phyloP scores from a whole-genome alignment of 23 red algal species.

The Cyanidiococcus yangmingshanensis region DNA sequence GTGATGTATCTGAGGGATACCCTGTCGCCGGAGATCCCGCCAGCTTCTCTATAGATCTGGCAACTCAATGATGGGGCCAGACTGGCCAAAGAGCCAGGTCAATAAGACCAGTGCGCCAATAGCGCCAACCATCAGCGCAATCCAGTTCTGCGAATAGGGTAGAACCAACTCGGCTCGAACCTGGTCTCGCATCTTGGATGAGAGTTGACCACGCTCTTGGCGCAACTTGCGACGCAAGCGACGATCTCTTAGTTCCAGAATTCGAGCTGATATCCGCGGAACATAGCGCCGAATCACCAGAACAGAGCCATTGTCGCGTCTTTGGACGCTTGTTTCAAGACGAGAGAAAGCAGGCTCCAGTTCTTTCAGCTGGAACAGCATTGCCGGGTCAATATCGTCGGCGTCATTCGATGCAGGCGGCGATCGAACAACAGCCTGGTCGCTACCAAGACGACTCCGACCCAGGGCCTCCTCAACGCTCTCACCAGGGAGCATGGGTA shows the following conservation, averaged over 20 bases:
- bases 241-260: not conserved
- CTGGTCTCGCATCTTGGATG: not conserved
- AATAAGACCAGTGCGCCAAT: not conserved
- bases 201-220: slow-evolving; percentile 7
- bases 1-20: not conserved
- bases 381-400: not conserved
- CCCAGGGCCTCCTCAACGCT: slow-evolving; percentile 13
- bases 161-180: slow-evolving; percentile 4
- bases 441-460: not conserved
- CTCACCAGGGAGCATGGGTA: not conserved
- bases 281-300: not conserved
- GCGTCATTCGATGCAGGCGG: not conserved
- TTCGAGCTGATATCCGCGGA: not conserved
- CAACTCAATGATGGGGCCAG: not conserved
- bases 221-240: not conserved
- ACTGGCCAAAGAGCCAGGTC: slow-evolving; percentile 8
- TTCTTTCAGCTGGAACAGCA: not conserved
- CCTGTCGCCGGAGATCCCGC: not conserved
- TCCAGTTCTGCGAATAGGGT: slow-evolving; percentile 13
- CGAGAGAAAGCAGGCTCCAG: not conserved
- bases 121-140: not conserved
- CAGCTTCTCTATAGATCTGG: not conserved
- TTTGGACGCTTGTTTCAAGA: not conserved
- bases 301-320: not conserved
- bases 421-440: not conserved